A percentile compares a stretch with the other conserved stretches of the same genome.
Conservation (phyloP, 2,329 filamentous ascomycete genomes). For the Neospermospora avenae region DNA sequence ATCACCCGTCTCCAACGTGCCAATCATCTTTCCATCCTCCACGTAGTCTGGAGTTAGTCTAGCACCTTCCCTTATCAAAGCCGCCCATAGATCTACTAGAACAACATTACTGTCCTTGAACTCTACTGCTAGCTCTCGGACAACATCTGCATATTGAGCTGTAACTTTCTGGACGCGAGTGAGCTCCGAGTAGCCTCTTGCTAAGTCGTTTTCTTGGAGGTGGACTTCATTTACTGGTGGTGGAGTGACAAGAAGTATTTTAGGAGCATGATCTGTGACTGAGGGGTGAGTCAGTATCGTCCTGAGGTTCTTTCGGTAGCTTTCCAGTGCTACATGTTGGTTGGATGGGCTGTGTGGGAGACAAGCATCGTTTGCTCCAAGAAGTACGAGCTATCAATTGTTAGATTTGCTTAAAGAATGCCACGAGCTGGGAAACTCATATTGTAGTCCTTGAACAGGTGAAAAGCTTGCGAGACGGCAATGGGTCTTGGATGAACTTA, state of each 20-base stretch:
- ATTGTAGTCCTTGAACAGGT: too few species aligned
- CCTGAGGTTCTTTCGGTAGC: conserved; percentile 70
- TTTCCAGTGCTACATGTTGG: conserved; percentile 74
- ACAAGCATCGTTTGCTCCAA: conserved; percentile 89
- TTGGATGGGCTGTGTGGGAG: conserved; percentile 57
- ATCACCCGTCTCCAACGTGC: conserved; percentile 20
- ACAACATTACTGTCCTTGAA: conserved; percentile 43
- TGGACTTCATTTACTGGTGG: conserved; percentile 67
- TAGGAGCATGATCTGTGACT: conserved; percentile 66
- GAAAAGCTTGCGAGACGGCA: too few species aligned
- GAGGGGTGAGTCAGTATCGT: conserved; percentile 69
- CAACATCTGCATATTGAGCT: conserved; percentile 63
- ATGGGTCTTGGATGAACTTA: conserved; percentile 38
- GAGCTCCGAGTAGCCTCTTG: conserved; percentile 36
- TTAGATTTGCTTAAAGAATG: neutral
- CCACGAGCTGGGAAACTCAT: too few species aligned
- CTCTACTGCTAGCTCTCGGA: conserved; percentile 42
- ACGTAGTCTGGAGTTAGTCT: conserved; percentile 44
- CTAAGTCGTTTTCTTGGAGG: conserved; percentile 35
- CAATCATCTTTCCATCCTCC: conserved; percentile 16
- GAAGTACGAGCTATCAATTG: conserved; percentile 52
- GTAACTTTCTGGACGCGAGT: conserved; percentile 57
- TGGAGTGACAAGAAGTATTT: conserved; percentile 75
- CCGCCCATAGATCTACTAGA: conserved; percentile 76
- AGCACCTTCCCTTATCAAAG: conserved; percentile 69